Evolutionary conservation across 306 rosid species (phyloP).

Genomic region (Medicago arabica): DNA sequence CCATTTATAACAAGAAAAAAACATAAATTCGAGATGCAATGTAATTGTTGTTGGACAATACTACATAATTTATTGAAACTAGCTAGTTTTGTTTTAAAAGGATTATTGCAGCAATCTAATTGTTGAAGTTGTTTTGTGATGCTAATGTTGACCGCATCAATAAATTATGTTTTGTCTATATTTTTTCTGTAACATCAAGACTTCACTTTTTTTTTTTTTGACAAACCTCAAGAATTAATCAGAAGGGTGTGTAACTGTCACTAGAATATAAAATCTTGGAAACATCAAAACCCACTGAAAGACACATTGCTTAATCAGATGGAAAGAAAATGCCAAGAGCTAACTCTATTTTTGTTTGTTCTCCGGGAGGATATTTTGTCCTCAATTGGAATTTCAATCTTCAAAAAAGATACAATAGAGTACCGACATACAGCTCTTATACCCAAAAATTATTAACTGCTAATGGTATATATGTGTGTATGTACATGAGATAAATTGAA

Average conservation of each 20-base stretch:
- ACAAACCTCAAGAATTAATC: constrained; percentile 12
- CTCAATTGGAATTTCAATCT: constrained; percentile 21
- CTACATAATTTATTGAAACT: too few species aligned
- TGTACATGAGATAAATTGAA: too few species aligned
- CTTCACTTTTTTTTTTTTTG: too few species aligned
- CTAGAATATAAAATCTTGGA: constrained; percentile 10
- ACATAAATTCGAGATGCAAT: too few species aligned
- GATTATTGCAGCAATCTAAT: too few species aligned
- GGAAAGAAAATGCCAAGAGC: constrained; percentile 35
- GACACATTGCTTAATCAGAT: constrained; percentile 27
- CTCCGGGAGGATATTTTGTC: constrained; percentile 17
- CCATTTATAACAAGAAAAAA: too few species aligned
- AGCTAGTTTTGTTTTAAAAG: too few species aligned
- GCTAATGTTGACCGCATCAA: neutral
- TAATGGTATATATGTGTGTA: too few species aligned
- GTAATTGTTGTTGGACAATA: too few species aligned
- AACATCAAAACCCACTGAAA: constrained; percentile 21
- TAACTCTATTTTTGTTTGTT: constrained; percentile 22
- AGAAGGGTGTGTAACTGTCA: constrained; percentile 22
- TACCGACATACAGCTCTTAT: neutral
- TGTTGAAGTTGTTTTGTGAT: neutral
- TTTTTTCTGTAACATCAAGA: neutral
- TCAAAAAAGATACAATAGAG: neutral
- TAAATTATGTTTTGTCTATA: neutral
- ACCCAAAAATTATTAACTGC: too few species aligned